Evolutionary conservation across 2,329 filamentous ascomycete species (phyloP), one percentile per base, ranked within the genome.

Genomic region (Neonectria coccinea): DNA sequence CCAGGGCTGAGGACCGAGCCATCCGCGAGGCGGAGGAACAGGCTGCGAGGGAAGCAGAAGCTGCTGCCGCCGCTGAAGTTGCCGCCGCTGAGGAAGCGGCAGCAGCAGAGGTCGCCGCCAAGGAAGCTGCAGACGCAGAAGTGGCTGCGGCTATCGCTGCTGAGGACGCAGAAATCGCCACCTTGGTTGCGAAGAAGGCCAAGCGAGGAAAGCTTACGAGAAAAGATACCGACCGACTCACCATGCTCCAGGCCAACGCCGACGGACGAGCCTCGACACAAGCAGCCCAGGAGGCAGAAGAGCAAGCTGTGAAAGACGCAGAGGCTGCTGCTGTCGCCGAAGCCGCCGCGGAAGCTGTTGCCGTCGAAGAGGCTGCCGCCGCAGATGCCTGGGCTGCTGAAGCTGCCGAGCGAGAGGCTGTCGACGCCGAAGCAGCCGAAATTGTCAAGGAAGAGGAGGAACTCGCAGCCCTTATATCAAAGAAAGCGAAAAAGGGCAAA

Each of bases 141-240:
- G 55, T 53, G 16, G 64, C 58, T 4, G 65, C 67, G 20, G 58
- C 42, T 8, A 68, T 61, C 18, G 70, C 66, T 18, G 71, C 56
- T 44, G 72, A 78, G 51, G 74, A 77, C 41, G 67, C 73, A 47
- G 78, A 82, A 52, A 72, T 80, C 6, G 77, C 74, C n/a, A 67
- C 71, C 5, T 74, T 82, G 10, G 80, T 80, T 56, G 78, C 80
- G 25, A 85, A 84, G 71, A 85, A 67, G 47, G 58, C 60, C 2
- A 73, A 65, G 50, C 60, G 66, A 29, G 70, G 72, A 10, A 68
- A 68, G 27, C 67, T 74, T 4, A 42, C 68, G 7, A 74, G 67
- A 59, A 56, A 55, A 20, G 72, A 74, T 18, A 60, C 61, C 27
- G 71, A 73, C 27, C 69, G 69, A 39, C 51, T 74, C 18, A 44